Evolutionary conservation across 116 monocot genomes (phyloP), one percentile per base, ranked within the genome.

Genomic region (Dioscorea cayenensis): DNA sequence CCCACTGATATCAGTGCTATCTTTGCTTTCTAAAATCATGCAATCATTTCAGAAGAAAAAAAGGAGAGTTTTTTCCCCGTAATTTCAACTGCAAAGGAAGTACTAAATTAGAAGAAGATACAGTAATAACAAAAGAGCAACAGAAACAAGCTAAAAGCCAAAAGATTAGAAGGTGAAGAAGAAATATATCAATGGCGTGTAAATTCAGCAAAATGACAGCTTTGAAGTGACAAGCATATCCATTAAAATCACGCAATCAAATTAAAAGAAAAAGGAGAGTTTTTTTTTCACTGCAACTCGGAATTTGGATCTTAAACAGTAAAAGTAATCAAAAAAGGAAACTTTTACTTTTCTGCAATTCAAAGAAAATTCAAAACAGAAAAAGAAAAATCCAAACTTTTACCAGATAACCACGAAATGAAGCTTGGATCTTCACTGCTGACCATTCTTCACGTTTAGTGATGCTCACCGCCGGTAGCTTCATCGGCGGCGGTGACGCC

Each of bases 351-450:
- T 25, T 25, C 25, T 25, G 0, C 25, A 25, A 25, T 25, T 1
- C 25, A 25, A 25, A 25, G 25, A 2, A 14, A 14, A 51, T 51
- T 7, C 1, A n/a, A 4, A 55, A 55, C 16, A n/a, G 14, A 55
- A 55, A 55, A 55, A 12, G 4, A 12, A 55, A 55, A 55, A n/a
- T 5, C 17, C 55, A 5, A 55, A 55, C 13, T 5, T 18, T 55
- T 55, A 18, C 95, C 89, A 95, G 72, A 78, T 95, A 95, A 50
- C 83, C 92, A 2, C 95, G 74, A 64, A 92, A 92, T 0, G 89
- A 83, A 64, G 95, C 70, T 76, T 95, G 95, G 77, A 95, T 95
- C 79, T 75, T 87, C 6, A 92, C 66, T 14, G 83, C 91, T 14
- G 95, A 83, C 68, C 48, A 76, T 68, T 80, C 89, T 69, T 83